phyloP scores from a whole-genome alignment of 371 early-diverging fungal species.

The Amoeboradix gromovi region DNA sequence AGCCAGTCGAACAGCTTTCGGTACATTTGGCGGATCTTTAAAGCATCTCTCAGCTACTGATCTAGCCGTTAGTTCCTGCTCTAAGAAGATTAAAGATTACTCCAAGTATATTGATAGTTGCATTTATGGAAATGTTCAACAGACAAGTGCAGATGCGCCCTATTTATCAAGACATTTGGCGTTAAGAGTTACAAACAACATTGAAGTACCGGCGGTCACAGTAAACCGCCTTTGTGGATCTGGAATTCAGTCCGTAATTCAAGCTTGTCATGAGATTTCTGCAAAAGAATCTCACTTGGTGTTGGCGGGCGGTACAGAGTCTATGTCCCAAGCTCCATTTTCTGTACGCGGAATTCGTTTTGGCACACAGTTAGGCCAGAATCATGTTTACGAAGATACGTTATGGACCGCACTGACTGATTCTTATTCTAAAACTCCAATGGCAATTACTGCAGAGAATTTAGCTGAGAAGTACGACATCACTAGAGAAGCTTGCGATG shows the following conservation, averaged over 20 bases:
- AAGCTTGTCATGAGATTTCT: slow-evolving; percentile 61
- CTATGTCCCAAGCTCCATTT: slow-evolving; percentile 69
- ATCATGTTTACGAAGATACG: slow-evolving; percentile 29
- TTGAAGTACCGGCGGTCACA: slow-evolving; percentile 51
- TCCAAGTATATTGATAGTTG: slow-evolving; percentile 50
- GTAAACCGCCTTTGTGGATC: slow-evolving; percentile 86
- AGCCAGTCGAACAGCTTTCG: slow-evolving; percentile 21
- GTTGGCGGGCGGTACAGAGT: slow-evolving; percentile 70
- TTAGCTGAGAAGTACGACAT: slow-evolving; percentile 53
- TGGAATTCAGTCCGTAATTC: slow-evolving; percentile 75
- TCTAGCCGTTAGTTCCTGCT: neutral
- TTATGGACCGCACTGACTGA: slow-evolving; percentile 56
- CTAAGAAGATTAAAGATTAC: slow-evolving; percentile 32
- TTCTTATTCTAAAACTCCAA: slow-evolving; percentile 56
- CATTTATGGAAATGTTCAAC: slow-evolving; percentile 77
- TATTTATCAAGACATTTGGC: slow-evolving; percentile 79
- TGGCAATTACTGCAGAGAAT: slow-evolving; percentile 90
- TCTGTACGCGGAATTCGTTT: slow-evolving; percentile 41
- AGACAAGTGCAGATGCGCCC: slow-evolving; percentile 41
- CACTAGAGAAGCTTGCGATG: slow-evolving; percentile 52
- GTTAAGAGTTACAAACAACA: slow-evolving; percentile 46
- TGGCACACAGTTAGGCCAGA: slow-evolving; percentile 37
- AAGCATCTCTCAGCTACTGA: slow-evolving; percentile 45
- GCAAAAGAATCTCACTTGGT: slow-evolving; percentile 53
- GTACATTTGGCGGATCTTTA: slow-evolving; percentile 58